A percentile compares a stretch with the other conserved stretches of the same genome.
Evolutionary conservation across 2,329 filamentous ascomycete species (phyloP).

Genomic region (Blastomyces parvus): DNA sequence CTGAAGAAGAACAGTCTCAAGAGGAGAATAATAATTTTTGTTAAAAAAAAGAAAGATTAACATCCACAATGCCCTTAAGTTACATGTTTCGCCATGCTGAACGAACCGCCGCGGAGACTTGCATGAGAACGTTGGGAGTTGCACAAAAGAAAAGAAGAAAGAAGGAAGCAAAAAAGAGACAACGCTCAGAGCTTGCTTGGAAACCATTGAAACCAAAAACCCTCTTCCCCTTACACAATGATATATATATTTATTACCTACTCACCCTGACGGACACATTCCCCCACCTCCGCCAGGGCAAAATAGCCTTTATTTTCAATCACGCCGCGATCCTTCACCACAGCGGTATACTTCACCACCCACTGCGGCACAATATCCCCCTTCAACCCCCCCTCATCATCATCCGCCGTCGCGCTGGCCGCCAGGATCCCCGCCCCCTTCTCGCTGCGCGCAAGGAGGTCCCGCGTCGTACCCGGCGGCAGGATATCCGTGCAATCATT

Average conservation of each 20-base stretch:
- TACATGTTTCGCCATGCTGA: conserved; percentile 19
- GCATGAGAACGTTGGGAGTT: background rate
- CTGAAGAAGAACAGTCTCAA: background rate
- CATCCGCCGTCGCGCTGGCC: conserved; percentile 42
- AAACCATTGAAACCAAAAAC: conserved; percentile 1
- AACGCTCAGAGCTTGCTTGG: background rate
- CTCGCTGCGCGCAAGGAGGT: conserved; percentile 65
- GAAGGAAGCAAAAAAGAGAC: conserved; percentile 9
- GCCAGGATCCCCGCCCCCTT: conserved; percentile 68
- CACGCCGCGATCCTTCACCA: conserved; percentile 85
- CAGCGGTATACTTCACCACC: conserved; percentile 96
- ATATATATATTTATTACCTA: conserved; percentile 16
- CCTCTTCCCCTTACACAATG: background rate
- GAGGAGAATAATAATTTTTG: background rate
- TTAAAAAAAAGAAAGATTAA: background rate
- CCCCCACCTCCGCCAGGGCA: conserved; percentile 64
- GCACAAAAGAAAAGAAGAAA: background rate
- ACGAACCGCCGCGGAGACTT: background rate
- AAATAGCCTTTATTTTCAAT: conserved; percentile 99
- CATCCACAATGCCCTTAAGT: conserved; percentile 6
- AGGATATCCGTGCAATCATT: conserved; percentile 90
- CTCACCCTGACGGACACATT: conserved; percentile 30
- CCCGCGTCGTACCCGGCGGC: conserved; percentile 71
- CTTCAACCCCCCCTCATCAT: conserved; percentile 53
- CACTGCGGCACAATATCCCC: conserved; percentile 80